Percentiles rank a stretch among this genome's conserved stretches.
These are phyloP conservation scores for Phoma sp. DNA, from an alignment of 2,329 filamentous ascomycete species.

Conservation along the genomic window DNA sequence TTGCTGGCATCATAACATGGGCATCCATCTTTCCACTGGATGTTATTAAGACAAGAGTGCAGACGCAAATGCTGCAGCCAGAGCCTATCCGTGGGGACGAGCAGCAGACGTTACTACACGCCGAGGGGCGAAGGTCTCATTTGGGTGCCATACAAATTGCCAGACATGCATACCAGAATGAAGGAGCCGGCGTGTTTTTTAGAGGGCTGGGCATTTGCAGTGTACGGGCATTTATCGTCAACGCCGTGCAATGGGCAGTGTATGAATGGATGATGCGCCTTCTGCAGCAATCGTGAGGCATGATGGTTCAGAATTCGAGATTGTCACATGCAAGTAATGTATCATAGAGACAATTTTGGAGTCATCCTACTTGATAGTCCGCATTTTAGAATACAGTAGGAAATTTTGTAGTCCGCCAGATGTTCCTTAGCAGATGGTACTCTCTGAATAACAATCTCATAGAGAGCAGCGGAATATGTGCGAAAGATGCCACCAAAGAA, in stretches of 20 bases:
- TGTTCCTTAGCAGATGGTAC: constrained; percentile 17
- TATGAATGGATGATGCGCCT: constrained; percentile 84
- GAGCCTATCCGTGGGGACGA: constrained; percentile 19
- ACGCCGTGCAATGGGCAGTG: constrained; percentile 88
- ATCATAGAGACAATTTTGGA: neutral
- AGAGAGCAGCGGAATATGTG: constrained; percentile 23
- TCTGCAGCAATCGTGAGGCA: constrained; percentile 26
- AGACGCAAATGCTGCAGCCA: constrained; percentile 64
- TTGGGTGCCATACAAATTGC: constrained; percentile 69
- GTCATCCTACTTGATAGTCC: constrained; percentile 21
- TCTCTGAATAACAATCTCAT: constrained; percentile 25
- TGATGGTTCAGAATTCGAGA: too few species aligned
- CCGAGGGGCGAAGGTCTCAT: constrained; percentile 33
- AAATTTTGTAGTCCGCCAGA: constrained; percentile 37
- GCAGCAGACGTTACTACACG: constrained; percentile 27
- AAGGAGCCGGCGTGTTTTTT: constrained; percentile 79
- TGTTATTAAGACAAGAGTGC: constrained; percentile 90
- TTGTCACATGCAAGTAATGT: too few species aligned
- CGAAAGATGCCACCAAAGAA: constrained; percentile 23
- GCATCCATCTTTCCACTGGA: constrained; percentile 89
- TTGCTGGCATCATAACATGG: constrained; percentile 90
- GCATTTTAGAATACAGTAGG: constrained; percentile 45
- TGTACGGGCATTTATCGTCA: constrained; percentile 85
- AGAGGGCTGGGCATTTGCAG: constrained; percentile 83
- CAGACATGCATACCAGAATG: constrained; percentile 69